phyloP scores from a whole-genome alignment of 2,329 filamentous ascomycete species.

The Trematosphaeria pertusa region DNA sequence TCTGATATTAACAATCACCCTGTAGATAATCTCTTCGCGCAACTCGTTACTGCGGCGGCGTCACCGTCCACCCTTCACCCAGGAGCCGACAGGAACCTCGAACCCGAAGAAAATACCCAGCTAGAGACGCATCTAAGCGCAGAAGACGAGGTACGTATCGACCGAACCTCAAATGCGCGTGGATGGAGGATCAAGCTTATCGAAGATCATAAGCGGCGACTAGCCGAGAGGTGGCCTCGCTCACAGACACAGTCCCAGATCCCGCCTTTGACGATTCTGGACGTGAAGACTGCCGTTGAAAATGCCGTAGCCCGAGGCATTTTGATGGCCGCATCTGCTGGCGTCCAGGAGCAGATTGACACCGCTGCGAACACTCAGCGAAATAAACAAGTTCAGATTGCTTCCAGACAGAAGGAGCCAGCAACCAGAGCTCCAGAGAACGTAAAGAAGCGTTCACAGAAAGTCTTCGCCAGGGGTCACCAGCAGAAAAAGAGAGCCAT shows the following conservation, averaged over 20 bases:
- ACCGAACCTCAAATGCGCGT: constrained; percentile 4
- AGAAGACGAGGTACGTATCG: too few species aligned
- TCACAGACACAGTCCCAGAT: constrained; percentile 5
- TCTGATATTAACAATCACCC: too few species aligned
- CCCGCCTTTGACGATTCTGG: constrained; percentile 9
- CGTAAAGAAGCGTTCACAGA: too few species aligned
- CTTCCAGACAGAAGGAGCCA: neutral
- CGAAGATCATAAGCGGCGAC: constrained; percentile 22
- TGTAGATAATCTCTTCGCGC: too few species aligned
- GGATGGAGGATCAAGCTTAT: constrained; percentile 22
- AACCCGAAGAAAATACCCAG: too few species aligned
- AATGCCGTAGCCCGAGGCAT: constrained; percentile 16
- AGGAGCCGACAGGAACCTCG: too few species aligned
- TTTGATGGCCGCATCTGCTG: constrained; percentile 4
- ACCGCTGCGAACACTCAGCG: constrained; percentile 3
- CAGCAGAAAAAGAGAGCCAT: neutral
- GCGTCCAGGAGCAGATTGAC: constrained; percentile 9
- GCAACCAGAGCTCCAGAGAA: neutral
- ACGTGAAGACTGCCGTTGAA: constrained; percentile 12
- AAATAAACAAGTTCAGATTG: neutral
- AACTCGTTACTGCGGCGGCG: too few species aligned
- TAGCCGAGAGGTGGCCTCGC: constrained; percentile 11
- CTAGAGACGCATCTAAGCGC: too few species aligned
- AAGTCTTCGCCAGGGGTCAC: neutral
- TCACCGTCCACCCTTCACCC: too few species aligned